Evolutionary conservation across 2,329 filamentous ascomycete species (phyloP).

Genomic region (Podosphaera xanthii): DNA sequence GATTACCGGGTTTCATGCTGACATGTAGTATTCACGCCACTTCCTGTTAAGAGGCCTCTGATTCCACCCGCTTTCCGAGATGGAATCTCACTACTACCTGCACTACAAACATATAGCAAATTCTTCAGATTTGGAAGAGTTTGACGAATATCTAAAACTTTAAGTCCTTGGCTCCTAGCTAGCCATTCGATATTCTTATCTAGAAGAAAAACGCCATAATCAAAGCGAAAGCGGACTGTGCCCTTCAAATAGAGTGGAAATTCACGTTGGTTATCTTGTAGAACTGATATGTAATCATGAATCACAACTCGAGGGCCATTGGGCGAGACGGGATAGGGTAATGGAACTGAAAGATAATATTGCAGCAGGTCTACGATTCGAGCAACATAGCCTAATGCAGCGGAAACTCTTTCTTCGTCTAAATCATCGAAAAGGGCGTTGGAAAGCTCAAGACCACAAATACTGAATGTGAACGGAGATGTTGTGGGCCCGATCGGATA

Average conservation of each 20-base stretch:
- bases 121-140: conserved; percentile 89
- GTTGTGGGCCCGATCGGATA: conserved; percentile 54
- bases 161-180: conserved; percentile 42
- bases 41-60: conserved; percentile 30
- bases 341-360: conserved; percentile 53
- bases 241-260: conserved; percentile 65
- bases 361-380: conserved; percentile 55
- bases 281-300: conserved; percentile 46
- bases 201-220: conserved; percentile 88
- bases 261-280: conserved; percentile 27
- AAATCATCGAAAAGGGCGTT: conserved; percentile 55
- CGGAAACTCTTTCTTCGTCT: conserved; percentile 51
- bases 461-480: conserved; percentile 55
- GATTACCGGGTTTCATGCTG: conserved; percentile 10
- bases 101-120: conserved; percentile 69
- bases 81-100: conserved; percentile 42
- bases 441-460: conserved; percentile 54
- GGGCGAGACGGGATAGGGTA: conserved; percentile 59
- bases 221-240: conserved; percentile 67
- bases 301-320: conserved; percentile 55
- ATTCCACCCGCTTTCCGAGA: conserved; percentile 38
- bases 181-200: conserved; percentile 78
- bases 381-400: conserved; percentile 60
- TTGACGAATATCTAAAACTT: conserved; percentile 73
- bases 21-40: conserved; percentile 9